Evolutionary conservation across 805 yeast genomes (phyloP).

Genomic region (Metschnikowia picachoensis): DNA sequence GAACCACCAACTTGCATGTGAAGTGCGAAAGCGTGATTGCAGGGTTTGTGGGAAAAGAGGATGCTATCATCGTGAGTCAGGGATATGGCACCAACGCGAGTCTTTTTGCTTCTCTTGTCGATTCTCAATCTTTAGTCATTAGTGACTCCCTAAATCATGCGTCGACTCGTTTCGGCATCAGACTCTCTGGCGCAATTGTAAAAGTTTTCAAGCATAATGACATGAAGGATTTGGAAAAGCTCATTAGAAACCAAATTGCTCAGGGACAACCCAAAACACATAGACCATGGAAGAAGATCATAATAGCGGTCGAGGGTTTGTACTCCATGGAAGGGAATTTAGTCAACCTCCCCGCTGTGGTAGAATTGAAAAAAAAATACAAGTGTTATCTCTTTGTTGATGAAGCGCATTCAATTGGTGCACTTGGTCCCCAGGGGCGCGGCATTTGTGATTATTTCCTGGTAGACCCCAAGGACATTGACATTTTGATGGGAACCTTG

Average conservation of each 20-base stretch:
- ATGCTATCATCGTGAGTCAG: conserved; percentile 80
- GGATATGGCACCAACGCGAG: conserved; percentile 96
- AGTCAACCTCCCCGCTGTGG: conserved; percentile 72
- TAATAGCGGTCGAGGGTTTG: conserved; percentile 87
- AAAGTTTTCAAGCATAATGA: conserved; percentile 91
- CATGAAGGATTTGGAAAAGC: conserved; percentile 70
- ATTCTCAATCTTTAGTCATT: conserved; percentile 83
- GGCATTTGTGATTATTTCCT: conserved; percentile 95
- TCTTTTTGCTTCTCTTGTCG: conserved; percentile 76
- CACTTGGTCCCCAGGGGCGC: conserved; percentile 91
- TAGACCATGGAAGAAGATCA: conserved; percentile 90
- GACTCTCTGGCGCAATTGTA: conserved; percentile 89
- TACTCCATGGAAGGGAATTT: conserved; percentile 92
- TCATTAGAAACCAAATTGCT: conserved; percentile 78
- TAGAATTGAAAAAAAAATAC: conserved; percentile 75
- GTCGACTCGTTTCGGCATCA: conserved; percentile 90
- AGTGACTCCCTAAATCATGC: conserved; percentile 95
- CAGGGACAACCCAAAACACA: conserved; percentile 94
- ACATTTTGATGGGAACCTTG: conserved; percentile 93
- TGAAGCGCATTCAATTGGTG: conserved; percentile 98
- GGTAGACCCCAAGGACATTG: conserved; percentile 70
- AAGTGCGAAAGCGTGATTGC: conserved; percentile 78
- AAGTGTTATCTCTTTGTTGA: conserved; percentile 89
- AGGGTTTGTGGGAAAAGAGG: conserved; percentile 85
- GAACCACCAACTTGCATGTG: conserved; percentile 70